phyloP scores from a whole-genome alignment of 192 early-diverging fungal species.

The Backusella parvicylindrica region DNA sequence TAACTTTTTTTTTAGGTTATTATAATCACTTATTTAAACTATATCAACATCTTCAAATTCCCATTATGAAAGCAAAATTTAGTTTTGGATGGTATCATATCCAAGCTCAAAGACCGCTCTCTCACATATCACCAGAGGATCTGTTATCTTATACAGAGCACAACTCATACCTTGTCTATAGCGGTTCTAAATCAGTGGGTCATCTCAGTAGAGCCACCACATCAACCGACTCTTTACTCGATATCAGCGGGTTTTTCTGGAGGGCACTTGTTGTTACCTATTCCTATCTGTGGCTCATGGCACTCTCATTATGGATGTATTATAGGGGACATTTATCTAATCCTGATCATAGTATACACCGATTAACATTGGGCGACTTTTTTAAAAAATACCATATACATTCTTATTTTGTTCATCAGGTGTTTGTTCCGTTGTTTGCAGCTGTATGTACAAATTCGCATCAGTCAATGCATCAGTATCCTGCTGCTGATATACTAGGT shows the following conservation, averaged over 20 bases:
- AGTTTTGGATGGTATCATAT: slow-evolving; percentile 37
- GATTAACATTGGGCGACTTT: slow-evolving; percentile 18
- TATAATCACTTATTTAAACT: slow-evolving; percentile 25
- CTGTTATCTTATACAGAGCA: slow-evolving; percentile 10
- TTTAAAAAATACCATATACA: slow-evolving; percentile 17
- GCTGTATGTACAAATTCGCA: slow-evolving; percentile 34
- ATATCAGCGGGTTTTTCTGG: neutral
- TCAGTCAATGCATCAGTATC: slow-evolving; percentile 31
- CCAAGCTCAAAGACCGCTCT: neutral
- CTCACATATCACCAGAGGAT: neutral
- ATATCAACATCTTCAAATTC: slow-evolving; percentile 22
- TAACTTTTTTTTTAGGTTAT: slow-evolving; percentile 21
- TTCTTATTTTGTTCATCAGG: slow-evolving; percentile 27
- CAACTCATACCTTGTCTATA: slow-evolving; percentile 24
- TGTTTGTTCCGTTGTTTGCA: slow-evolving; percentile 34
- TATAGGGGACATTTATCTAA: slow-evolving; percentile 22
- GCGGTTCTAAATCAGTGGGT: slow-evolving; percentile 21
- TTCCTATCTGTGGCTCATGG: slow-evolving; percentile 25
- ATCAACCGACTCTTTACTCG: neutral
- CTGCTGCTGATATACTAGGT: slow-evolving; percentile 30
- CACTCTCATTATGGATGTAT: slow-evolving; percentile 20
- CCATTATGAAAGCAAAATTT: slow-evolving; percentile 21
- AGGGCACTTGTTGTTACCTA: slow-evolving; percentile 7
- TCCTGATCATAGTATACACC: slow-evolving; percentile 14
- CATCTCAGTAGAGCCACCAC: neutral